phyloP scores from a whole-genome alignment of 2,329 filamentous ascomycete genomes.

The Cercospora beticola region DNA sequence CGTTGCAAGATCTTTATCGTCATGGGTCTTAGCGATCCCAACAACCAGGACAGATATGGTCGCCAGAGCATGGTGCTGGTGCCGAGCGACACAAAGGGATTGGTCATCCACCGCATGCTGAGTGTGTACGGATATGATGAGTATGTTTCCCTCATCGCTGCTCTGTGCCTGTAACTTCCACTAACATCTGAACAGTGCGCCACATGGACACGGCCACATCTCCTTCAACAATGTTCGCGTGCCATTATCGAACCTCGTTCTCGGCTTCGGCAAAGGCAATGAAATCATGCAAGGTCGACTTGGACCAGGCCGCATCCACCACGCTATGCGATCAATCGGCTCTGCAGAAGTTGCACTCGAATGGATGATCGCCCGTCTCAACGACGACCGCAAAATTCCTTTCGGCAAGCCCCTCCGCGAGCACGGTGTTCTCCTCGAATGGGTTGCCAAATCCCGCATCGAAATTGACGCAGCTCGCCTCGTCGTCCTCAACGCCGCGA shows the following conservation, averaged over 20 bases:
- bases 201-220: conserved; percentile 94
- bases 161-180: background rate
- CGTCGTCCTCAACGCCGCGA: conserved; percentile 87
- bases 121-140: conserved; percentile 95
- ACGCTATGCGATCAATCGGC: conserved; percentile 93
- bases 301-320: conserved; percentile 93
- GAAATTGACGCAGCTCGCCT: conserved; percentile 91
- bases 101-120: conserved; percentile 92
- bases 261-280: conserved; percentile 90
- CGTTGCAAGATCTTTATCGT: conserved; percentile 92
- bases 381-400: conserved; percentile 84
- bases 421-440: conserved; percentile 92
- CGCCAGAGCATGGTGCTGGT: conserved; percentile 95
- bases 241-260: conserved; percentile 76
- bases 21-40: conserved; percentile 86
- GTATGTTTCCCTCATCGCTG: background rate
- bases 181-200: conserved; percentile 54
- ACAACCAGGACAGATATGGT: conserved; percentile 73
- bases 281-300: conserved; percentile 98
- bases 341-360: conserved; percentile 86
- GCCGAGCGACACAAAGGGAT: conserved; percentile 73
- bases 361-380: conserved; percentile 91
- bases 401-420: conserved; percentile 84
- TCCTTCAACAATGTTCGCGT: conserved; percentile 86
- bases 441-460: conserved; percentile 86